phyloP scores from a whole-genome alignment of 1,139 yeast species.

The Diutina mesorugosa region DNA sequence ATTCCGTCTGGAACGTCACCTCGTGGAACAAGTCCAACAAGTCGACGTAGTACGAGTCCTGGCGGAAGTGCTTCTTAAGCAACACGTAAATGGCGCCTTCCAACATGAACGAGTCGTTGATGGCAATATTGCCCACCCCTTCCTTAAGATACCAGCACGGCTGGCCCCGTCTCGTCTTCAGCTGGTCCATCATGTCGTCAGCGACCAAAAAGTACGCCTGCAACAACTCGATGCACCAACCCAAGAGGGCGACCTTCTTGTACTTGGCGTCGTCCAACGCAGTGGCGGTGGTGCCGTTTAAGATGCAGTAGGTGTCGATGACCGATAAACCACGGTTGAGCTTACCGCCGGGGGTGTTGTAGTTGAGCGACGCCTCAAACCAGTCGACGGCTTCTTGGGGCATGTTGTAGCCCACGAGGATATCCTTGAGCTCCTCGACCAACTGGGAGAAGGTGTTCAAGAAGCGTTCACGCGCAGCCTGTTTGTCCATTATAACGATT shows the following conservation, averaged over 20 bases:
- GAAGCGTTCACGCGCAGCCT: conserved; percentile 45
- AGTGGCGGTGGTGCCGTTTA: conserved; percentile 49
- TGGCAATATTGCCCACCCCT: conserved; percentile 83
- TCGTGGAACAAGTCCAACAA: conserved; percentile 86
- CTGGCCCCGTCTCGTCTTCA: conserved; percentile 96
- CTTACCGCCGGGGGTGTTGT: conserved; percentile 95
- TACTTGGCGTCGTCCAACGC: conserved; percentile 60
- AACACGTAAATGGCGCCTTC: conserved; percentile 89
- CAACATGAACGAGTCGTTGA: conserved; percentile 93
- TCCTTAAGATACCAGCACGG: conserved; percentile 91
- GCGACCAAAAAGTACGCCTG: conserved; percentile 97
- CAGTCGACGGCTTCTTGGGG: conserved; percentile 80
- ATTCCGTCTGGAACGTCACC: conserved; percentile 93
- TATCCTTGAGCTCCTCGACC: conserved; percentile 60
- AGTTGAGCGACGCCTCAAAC: conserved; percentile 62
- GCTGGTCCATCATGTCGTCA: conserved; percentile 97
- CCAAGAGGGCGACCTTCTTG: conserved; percentile 76
- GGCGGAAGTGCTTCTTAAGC: conserved; percentile 78
- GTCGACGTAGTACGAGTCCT: conserved; percentile 76
- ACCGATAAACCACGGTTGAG: conserved; percentile 94
- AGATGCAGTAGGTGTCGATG: conserved; percentile 77
- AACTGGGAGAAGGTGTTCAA: conserved; percentile 63
- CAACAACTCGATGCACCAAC: conserved; percentile 91
- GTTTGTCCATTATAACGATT: conserved; percentile 15
- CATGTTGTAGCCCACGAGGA: conserved; percentile 62